Base-by-base conservation (phyloP, 257 asterid species). In the Jacaranda copaia region DNA sequence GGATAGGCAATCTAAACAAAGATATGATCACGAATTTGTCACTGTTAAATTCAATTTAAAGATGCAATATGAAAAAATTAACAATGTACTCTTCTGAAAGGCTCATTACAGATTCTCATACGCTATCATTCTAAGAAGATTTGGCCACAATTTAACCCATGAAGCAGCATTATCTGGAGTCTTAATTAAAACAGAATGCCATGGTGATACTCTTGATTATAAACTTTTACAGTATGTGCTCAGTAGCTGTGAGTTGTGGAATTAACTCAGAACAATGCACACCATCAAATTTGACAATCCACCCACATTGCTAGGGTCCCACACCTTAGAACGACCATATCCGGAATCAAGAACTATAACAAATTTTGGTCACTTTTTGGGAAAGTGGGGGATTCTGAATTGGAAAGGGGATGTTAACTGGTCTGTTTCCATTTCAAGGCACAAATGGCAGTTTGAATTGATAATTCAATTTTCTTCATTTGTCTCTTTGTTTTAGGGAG, bases 1-100 rank as follows among this genome's bases (percentile, higher is more conserved):
- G 68, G 43, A 56, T 12, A 51, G 58, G 53, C 68, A 58, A 56
- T 12, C 52, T 32, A 53, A 61, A 68, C 63, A 69, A 43, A 59
- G 73, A 61, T 43, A 13, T 57, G n/a, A 79, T 43, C 16, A 51
- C 36, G 6, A 20, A 11, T 39, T 36, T 14, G 4, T 43, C 48
- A 76, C 46, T 40, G 38, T 36, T 14, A 59, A 42, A 65, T 56
- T 68, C 64, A 59, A 59, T 65, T 36, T 62, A 43, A 18, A 25
- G 20, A 55, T 65, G 60, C 74, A 64, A 18, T 20, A 40, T 20
- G 66, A 12, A 53, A 36, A 25, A 51, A 20, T 57, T 57, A 15
- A 72, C 15, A 11, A 55, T n/a, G 16, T 19, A 13, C 6, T 66
- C 18, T 8, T 10, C 20, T 11, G 58, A 48, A 59, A 55, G 15